Evolutionary conservation across 805 yeast species (phyloP), one percentile per base, ranked within the genome.

Genomic region (Yarrowia deformans): DNA sequence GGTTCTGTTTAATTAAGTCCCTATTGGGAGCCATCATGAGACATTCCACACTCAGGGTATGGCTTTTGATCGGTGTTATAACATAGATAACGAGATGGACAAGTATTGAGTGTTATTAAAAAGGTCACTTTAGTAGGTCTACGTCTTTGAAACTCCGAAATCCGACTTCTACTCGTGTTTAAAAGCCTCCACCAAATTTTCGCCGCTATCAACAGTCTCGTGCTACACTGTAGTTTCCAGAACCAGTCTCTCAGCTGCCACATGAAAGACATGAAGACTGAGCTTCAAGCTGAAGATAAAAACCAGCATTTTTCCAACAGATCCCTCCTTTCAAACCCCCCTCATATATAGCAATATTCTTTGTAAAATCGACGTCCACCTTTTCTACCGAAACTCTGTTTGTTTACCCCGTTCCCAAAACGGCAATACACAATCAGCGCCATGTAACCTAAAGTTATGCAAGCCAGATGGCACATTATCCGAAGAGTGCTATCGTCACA

Each of bases 381-480:
- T 3, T 13, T 14, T 6, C 29, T 8, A 8, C 54, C 49, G 10
- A 56, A 43, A 56, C 64, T 32, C 49, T 56, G 64, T 56, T 56
- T 56, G 64, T 56, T 56, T 56, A 56, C 49, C 9, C 23, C 12
- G 42, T 14, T 56, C 64, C 64, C 64, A 56, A 56, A 56, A 29
- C 40, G 49, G 64, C 48, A 56, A 42, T 12, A 56, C 29, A 32
- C 49, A 56, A 42, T 42, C 64, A 40, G 37, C 32, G 49, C 29
- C 49, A 56, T 37, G 18, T 8, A 29, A 18, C 13, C 7, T 12
- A 29, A 42, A 16, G 0, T 29, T 42, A 56, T 56, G 49, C 49
- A 56, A 1, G 37, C 37, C 16, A 7, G 48, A 56, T n/a, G 32
- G 37, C 35, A 37, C 29, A 23, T 23, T 16, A 46, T 10, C 37